phyloP scores from a whole-genome alignment of 768 basidiomycete species.

The Phylloporus sp. region DNA sequence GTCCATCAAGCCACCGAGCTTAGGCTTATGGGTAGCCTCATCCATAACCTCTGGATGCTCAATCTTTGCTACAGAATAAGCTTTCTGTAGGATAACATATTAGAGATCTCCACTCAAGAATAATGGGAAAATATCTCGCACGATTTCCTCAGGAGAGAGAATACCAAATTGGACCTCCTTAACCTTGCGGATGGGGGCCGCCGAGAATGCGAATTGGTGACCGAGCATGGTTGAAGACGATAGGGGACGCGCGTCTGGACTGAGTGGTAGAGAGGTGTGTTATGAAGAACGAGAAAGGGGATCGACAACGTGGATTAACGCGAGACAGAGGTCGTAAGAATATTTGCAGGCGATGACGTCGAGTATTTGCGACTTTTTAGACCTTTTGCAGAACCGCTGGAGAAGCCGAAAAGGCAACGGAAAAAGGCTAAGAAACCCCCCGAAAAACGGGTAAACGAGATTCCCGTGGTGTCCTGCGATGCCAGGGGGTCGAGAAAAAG shows the following conservation, averaged over 20 bases:
- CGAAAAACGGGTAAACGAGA: conserved; percentile 9
- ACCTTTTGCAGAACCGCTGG: conserved; percentile 3
- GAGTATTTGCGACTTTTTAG: conserved; percentile 22
- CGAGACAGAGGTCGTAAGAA: conserved; percentile 16
- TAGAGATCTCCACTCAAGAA: conserved; percentile 5
- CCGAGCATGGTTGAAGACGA: conserved; percentile 59
- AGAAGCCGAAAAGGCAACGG: conserved; percentile 2
- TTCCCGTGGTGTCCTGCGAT: conserved; percentile 1
- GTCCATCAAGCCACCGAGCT: conserved; percentile 94
- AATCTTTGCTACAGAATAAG: conserved; percentile 96
- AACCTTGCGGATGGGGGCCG: conserved; percentile 92
- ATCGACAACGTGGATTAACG: conserved; percentile 25
- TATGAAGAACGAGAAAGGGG: conserved; percentile 1
- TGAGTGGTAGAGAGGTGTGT: neutral
- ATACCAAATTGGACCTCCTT: conserved; percentile 99
- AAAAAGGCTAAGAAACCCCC: conserved; percentile 15
- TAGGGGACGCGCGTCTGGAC: conserved; percentile 16
- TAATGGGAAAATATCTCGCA: conserved; percentile 30
- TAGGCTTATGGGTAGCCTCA: conserved; percentile 84
- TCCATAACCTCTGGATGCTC: conserved; percentile 99
- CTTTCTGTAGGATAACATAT: conserved; percentile 65
- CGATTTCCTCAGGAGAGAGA: conserved; percentile 98
- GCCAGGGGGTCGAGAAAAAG: neutral
- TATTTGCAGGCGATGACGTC: conserved; percentile 2
- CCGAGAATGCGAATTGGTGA: conserved; percentile 88